Evolutionary conservation across 208 protist genomes (phyloP), one percentile per base, ranked within the genome.

Genomic region (Balamuthia mandrillaris): DNA sequence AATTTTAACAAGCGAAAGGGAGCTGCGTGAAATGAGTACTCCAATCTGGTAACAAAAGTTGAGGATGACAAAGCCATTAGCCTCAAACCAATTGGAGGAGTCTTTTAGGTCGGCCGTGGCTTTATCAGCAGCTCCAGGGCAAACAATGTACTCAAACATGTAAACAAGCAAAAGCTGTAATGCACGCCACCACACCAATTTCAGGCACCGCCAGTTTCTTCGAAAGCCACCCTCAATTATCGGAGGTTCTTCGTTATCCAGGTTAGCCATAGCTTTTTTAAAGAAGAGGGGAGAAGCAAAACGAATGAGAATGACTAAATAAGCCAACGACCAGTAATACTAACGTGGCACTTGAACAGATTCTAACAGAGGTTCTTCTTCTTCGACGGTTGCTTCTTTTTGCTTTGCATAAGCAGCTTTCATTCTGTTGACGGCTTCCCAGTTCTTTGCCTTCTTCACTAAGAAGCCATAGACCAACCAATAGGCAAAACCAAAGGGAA

Each of bases 11-110:
- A 95, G 31, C 39, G 78, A 90, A 33, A 96, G 88, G 7, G 91
- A 95, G 79, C 90, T 94, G 27, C 94, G 90, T 29, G 93, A 95
- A 60, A 95, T 81, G 66, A 96, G 85, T 0, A 96, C 94, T 33
- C 94, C 94, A 52, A 95, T 29, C 87, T 96, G 94, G 81, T 96
- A 96, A 87, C 93, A 95, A 60, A 96, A 91, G 85, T 94, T 91
- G 33, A 88, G 86, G 63, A 96, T 90, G 6, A 85, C 72, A 87
- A 94, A 96, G 16, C 89, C 90, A 84, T 96, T 92, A 29, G 94
- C 47, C 89, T 89, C 93, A 66, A 95, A 95, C 58, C 37, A 88
- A 29, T 90, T 86, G 81, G 83, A 68, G n/a, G 82, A 54, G 86
- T 89, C 92, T 6, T 79, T 86, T 4, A 42, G 27, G 45, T 91